Conservation (phyloP, 2,329 filamentous ascomycete genomes). For the Verruconis gallopava region DNA sequence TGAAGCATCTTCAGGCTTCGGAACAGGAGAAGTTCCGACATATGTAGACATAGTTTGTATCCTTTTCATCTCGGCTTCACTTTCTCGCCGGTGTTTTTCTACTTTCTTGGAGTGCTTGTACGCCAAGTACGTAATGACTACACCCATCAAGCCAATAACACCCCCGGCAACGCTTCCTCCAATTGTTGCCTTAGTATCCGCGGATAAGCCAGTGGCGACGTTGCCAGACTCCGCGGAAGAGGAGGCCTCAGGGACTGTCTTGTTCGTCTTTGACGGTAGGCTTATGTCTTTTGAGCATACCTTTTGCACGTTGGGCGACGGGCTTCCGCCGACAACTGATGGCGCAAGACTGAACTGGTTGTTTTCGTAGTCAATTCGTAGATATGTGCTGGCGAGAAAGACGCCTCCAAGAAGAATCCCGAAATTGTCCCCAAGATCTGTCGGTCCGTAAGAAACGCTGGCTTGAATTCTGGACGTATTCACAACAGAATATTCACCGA, state of each 20-base stretch:
- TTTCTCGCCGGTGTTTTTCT: background rate
- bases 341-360: conserved; percentile 1
- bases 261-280: background rate
- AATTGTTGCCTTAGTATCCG: background rate
- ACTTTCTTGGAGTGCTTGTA: background rate
- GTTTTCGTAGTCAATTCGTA: background rate
- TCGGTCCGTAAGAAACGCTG: background rate
- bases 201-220: background rate
- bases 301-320: background rate
- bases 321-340: background rate
- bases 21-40: background rate
- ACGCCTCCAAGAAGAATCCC: background rate
- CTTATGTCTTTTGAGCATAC: background rate
- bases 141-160: background rate
- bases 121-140: background rate
- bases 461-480: background rate
- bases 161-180: background rate
- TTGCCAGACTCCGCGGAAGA: background rate
- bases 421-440: background rate
- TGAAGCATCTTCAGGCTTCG: background rate
- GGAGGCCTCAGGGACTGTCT: background rate
- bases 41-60: background rate
- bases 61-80: background rate
- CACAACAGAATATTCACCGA: background rate
- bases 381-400: conserved; percentile 3